Evolutionary conservation across 2,329 filamentous ascomycete genomes (phyloP).

Genomic region (Capronia epimyces): DNA sequence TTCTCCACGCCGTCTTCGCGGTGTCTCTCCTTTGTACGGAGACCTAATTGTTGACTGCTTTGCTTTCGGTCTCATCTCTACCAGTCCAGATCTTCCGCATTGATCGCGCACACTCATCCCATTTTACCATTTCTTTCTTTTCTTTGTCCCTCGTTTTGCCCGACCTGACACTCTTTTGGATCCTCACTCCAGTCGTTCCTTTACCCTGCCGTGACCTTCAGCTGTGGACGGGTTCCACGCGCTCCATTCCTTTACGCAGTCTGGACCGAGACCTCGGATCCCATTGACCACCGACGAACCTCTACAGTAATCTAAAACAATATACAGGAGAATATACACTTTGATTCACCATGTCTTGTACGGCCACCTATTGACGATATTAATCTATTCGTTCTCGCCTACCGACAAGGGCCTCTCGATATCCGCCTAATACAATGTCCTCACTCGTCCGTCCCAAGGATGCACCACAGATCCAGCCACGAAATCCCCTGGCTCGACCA

Average conservation of each 20-base stretch:
- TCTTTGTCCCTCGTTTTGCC: constrained; percentile 20
- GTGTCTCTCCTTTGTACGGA: constrained; percentile 3
- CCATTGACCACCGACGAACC: constrained; percentile 12
- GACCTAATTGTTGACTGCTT: neutral
- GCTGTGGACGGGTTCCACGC: constrained; percentile 18
- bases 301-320: neutral
- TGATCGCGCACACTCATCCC: constrained; percentile 3
- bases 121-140: neutral
- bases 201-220: constrained; percentile 10
- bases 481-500: constrained; percentile 23
- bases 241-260: constrained; percentile 19
- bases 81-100: constrained; percentile 2
- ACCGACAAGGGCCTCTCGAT: neutral
- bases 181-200: constrained; percentile 27
- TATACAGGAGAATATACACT: neutral
- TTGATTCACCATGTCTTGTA: constrained; percentile 12
- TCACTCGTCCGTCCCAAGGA: constrained; percentile 15
- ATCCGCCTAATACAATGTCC: constrained; percentile 10
- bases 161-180: constrained; percentile 26
- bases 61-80: constrained; percentile 1
- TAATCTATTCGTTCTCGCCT: neutral
- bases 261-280: constrained; percentile 10
- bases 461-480: constrained; percentile 23
- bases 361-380: neutral
- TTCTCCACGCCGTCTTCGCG: neutral